Evolutionary conservation across 1,139 yeast species (phyloP).

Genomic region (Hyphopichia wangnamkhiaoensis): DNA sequence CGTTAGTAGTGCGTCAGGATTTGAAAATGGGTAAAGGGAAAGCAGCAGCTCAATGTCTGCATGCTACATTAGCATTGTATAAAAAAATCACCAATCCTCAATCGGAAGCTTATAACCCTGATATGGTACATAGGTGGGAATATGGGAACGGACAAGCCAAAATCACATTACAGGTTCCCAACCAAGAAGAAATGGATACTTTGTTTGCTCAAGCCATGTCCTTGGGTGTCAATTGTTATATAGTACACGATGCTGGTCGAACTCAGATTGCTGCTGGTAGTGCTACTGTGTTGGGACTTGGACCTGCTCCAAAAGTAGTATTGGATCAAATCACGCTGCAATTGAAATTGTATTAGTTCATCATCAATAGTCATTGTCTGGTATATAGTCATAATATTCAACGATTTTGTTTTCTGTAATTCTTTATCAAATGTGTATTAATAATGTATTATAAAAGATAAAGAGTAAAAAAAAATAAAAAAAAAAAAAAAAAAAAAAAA

Average conservation of each 20-base stretch:
- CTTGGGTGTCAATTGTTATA: slow-evolving; percentile 72
- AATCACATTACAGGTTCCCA: slow-evolving; percentile 77
- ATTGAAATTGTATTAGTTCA: slow-evolving; percentile 67
- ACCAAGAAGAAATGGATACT: slow-evolving; percentile 74
- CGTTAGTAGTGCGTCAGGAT: slow-evolving; percentile 84
- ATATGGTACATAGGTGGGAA: slow-evolving; percentile 77
- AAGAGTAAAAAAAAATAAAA: too few species aligned
- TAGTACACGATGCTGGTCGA: slow-evolving; percentile 95
- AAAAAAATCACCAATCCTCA: slow-evolving; percentile 62
- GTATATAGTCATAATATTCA: too few species aligned
- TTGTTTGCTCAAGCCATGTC: slow-evolving; percentile 81
- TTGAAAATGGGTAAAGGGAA: slow-evolving; percentile 93
- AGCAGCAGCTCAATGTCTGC: slow-evolving; percentile 96
- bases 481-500: too few species aligned
- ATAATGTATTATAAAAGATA: too few species aligned
- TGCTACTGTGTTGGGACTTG: slow-evolving; percentile 91
- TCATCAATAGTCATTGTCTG: too few species aligned
- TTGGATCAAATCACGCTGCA: slow-evolving; percentile 81
- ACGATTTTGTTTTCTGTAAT: too few species aligned
- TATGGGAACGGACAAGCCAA: slow-evolving; percentile 85
- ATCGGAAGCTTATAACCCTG: slow-evolving; percentile 57
- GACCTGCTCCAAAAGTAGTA: slow-evolving; percentile 91
- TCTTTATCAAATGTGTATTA: too few species aligned
- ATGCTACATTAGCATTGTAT: slow-evolving; percentile 93
- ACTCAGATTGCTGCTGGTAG: slow-evolving; percentile 95